These are phyloP conservation scores for Avicennia marina DNA, from an alignment of 257 asterid species.

Conservation along the genomic window DNA sequence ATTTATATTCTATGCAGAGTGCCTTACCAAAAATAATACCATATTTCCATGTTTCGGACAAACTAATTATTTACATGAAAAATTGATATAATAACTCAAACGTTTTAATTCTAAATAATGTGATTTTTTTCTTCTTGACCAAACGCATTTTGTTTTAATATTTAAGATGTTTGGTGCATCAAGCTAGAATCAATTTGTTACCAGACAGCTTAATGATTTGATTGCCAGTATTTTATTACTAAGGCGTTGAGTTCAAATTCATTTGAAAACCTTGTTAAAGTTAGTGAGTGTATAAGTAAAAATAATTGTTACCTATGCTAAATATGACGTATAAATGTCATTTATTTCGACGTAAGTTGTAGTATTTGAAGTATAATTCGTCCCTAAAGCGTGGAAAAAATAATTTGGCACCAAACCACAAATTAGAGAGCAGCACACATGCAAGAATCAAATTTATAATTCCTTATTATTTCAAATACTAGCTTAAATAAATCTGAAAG, in stretches of 20 bases:
- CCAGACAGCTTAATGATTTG: constrained; percentile 24
- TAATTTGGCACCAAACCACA: constrained; percentile 23
- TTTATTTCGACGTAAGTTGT: neutral
- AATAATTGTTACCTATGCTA: neutral
- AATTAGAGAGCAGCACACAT: constrained; percentile 28
- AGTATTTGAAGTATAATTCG: constrained; percentile 2
- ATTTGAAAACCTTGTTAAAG: too few relatives aligned
- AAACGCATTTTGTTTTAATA: too few relatives aligned
- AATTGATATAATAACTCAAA: neutral
- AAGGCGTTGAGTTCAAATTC: too few relatives aligned
- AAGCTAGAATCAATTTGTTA: too few relatives aligned
- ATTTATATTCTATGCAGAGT: neutral
- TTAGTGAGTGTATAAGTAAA: too few relatives aligned
- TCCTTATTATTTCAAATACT: constrained; percentile 7
- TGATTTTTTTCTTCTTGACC: neutral
- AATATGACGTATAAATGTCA: neutral
- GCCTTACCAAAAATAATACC: neutral
- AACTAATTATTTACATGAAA: too few relatives aligned
- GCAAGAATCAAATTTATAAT: constrained; percentile 25
- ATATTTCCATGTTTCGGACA: too few relatives aligned
- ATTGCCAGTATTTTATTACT: too few relatives aligned
- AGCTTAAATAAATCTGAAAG: too few relatives aligned
- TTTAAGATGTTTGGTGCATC: constrained; percentile 18
- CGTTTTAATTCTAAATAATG: constrained; percentile 4
- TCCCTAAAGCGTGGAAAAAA: constrained; percentile 26